Conservation (phyloP, 2,329 filamentous ascomycete genomes). For the Fusarium pseudonygamai region DNA sequence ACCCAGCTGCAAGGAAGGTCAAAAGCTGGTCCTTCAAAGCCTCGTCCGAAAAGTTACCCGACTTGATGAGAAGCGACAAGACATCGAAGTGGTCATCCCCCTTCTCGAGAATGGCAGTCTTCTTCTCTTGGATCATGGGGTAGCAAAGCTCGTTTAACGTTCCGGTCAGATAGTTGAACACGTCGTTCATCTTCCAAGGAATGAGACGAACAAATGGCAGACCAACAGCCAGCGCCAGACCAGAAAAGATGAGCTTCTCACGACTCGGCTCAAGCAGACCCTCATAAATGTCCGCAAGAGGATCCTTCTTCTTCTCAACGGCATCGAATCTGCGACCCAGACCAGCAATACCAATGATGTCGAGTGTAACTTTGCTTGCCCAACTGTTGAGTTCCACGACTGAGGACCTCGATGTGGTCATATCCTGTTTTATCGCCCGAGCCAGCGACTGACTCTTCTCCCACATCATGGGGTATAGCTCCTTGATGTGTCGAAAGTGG, state of each 20-base stretch:
- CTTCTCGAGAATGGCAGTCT: conserved; percentile 56
- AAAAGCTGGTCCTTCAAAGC: conserved; percentile 64
- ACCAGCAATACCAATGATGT: conserved; percentile 68
- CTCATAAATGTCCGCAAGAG: conserved; percentile 56
- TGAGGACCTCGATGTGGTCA: conserved; percentile 25
- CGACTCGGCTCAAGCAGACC: conserved; percentile 56
- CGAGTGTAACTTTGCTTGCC: conserved; percentile 64
- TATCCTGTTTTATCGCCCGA: conserved; percentile 55
- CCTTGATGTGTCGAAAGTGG: conserved; percentile 73
- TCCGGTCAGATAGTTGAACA: conserved; percentile 22
- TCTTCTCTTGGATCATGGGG: conserved; percentile 55
- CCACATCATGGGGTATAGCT: conserved; percentile 77
- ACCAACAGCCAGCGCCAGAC: conserved; percentile 24
- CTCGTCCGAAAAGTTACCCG: conserved; percentile 61
- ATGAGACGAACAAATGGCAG: conserved; percentile 12
- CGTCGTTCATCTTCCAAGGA: conserved; percentile 35
- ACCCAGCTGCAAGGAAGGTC: conserved; percentile 59
- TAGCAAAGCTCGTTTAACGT: conserved; percentile 20
- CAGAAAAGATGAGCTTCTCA: conserved; percentile 55
- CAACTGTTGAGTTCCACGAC: conserved; percentile 55
- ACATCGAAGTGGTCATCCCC: conserved; percentile 67
- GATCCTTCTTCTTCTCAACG: conserved; percentile 48
- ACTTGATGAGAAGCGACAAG: conserved; percentile 65
- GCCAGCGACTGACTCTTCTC: conserved; percentile 54
- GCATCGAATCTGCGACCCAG: conserved; percentile 64